Base-by-base conservation (phyloP, 768 basidiomycete genomes). In the Boletus sp. region DNA sequence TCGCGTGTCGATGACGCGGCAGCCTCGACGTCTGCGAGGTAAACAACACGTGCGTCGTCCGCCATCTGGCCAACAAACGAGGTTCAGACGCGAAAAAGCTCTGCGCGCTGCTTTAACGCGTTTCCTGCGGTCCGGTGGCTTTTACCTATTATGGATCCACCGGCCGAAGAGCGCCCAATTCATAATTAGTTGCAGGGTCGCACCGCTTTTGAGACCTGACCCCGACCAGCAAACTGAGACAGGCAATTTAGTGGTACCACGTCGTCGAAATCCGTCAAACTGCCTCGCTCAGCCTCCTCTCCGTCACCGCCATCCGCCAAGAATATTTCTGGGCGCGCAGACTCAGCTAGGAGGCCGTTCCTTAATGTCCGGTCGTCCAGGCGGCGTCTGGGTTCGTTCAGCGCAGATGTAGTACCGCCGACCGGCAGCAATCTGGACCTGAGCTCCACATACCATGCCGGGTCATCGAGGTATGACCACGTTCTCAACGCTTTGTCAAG, bases 381-480 rank as follows among this genome's bases (percentile, higher is more conserved):
- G 55, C 66, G 68, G 41, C 68, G 61, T 35, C 61, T 58, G 4
- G 66, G 59, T 38, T 62, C 69, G 29, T 55, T 67, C 55, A 61
- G 61, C 29, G 51, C 62, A 40, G 56, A 55, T 27, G 54, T 39
- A 37, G 49, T 54, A 17, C 67, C 55, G 3, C 69, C 65, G 23
- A 56, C 67, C 29, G 58, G 60, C 38, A 69, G 72, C 53, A 70
- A 70, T 55, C 64, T 83, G 60, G 90, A 85, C 60, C 83, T 90
- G 84, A 93, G 88, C 64, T 91, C 90, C 13, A 92, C 90, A 60
- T 93, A 93, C 71, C 87, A 90, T 54, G 90, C 85, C 29, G 90
- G 90, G 42, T 89, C 89, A 33, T 91, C 89, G 10, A 83, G 87
- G 88, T 87, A 63, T 57, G 80, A 63, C 38, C n/a, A 23, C 15